Conservation (phyloP, 768 basidiomycete species). For the Tricholoma bakamatsutake region DNA sequence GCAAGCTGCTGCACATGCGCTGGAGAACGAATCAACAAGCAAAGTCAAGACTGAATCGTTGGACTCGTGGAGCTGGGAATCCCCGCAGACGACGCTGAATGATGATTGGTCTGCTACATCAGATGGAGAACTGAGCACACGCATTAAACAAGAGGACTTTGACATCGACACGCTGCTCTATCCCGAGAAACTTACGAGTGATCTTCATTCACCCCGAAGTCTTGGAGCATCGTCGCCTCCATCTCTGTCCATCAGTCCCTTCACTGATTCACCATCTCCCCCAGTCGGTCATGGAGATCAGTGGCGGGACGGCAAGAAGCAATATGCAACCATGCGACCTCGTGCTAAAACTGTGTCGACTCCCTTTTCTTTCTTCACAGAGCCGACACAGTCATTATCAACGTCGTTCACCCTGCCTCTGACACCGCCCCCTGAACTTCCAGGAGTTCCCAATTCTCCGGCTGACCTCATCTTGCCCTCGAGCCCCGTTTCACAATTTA, state of each 20-base stretch:
- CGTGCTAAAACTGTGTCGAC: constrained; percentile 33
- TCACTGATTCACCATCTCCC: constrained; percentile 22
- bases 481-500: constrained; percentile 21
- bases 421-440: constrained; percentile 12
- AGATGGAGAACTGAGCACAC: constrained; percentile 24
- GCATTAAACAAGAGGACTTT: constrained; percentile 44
- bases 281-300: constrained; percentile 13
- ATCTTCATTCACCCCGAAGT: constrained; percentile 14
- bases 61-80: constrained; percentile 42
- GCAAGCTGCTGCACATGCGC: constrained; percentile 27
- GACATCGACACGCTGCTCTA: constrained; percentile 34
- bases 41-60: constrained; percentile 39
- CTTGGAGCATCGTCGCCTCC: constrained; percentile 22
- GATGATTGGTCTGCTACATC: constrained; percentile 23
- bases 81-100: constrained; percentile 16
- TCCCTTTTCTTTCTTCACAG: constrained; percentile 18
- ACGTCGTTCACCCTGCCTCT: constrained; percentile 6
- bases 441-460: constrained; percentile 15
- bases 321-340: constrained; percentile 28
- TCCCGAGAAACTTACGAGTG: constrained; percentile 19
- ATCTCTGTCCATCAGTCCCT: constrained; percentile 23
- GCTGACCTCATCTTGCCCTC: constrained; percentile 16
- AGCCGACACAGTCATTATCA: constrained; percentile 4
- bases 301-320: constrained; percentile 6
- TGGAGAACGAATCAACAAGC: constrained; percentile 22